A percentile compares a stretch with the other conserved stretches of the same genome.
phyloP scores from a whole-genome alignment of 805 yeast genomes.

The Cyberlindnera samutprakarnensis region DNA sequence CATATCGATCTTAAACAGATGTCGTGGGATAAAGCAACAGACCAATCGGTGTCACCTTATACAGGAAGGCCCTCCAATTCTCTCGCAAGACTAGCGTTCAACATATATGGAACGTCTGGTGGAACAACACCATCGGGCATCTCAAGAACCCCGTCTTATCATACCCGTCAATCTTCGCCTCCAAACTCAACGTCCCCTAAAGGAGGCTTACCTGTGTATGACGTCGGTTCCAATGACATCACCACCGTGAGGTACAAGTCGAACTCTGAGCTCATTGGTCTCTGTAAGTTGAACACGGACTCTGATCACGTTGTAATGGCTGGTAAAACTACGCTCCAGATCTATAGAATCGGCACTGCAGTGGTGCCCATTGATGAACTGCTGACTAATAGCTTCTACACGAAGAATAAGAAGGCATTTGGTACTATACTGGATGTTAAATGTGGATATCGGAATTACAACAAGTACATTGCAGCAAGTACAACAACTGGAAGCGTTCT shows the following conservation, averaged over 20 bases:
- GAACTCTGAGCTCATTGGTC: constrained; percentile 23
- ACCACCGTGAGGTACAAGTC: constrained; percentile 22
- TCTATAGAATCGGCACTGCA: constrained; percentile 26
- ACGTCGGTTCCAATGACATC: constrained; percentile 1
- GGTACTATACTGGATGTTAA: constrained; percentile 37
- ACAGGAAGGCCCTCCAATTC: constrained; percentile 20
- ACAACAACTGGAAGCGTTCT: constrained; percentile 41
- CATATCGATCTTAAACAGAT: neutral
- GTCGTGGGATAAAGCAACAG: constrained; percentile 3
- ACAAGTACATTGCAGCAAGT: constrained; percentile 34
- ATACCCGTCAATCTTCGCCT: constrained; percentile 14
- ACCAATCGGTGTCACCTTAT: constrained; percentile 8
- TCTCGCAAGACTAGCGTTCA: constrained; percentile 51
- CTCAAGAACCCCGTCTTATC: constrained; percentile 8
- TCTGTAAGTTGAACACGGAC: constrained; percentile 15
- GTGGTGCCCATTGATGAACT: constrained; percentile 30
- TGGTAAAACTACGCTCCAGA: constrained; percentile 34
- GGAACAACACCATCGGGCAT: constrained; percentile 11
- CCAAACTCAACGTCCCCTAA: constrained; percentile 5
- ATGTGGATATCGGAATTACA: constrained; percentile 34
- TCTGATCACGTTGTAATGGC: constrained; percentile 29
- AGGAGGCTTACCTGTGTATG: constrained; percentile 7
- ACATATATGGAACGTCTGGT: constrained; percentile 40
- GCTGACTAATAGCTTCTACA: constrained; percentile 18
- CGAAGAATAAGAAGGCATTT: constrained; percentile 27